A percentile compares a stretch with the other conserved stretches of the same genome.
These are phyloP conservation scores for Aspergillus conjunctus DNA, from an alignment of 495 filamentous ascomycete genomes.

Conservation along the genomic window DNA sequence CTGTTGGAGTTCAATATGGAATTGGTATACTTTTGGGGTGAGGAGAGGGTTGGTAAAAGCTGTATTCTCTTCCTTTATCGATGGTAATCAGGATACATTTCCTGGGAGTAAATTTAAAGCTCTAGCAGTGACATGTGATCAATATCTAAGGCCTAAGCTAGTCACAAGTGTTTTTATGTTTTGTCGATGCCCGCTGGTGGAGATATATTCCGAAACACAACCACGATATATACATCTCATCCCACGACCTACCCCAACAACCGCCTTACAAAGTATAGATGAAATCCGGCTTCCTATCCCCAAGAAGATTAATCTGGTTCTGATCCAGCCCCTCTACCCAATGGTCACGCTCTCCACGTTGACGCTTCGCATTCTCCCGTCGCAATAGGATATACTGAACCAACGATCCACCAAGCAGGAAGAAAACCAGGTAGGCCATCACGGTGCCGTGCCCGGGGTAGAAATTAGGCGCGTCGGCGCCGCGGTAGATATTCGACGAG, in stretches of 20 bases:
- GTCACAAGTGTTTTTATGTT: too few relatives aligned
- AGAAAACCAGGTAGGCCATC: constrained; percentile 61
- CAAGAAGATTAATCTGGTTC: constrained; percentile 43
- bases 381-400: constrained; percentile 65
- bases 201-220: too few relatives aligned
- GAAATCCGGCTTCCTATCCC: constrained; percentile 78
- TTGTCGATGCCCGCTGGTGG: too few relatives aligned
- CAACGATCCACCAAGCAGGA: constrained; percentile 61
- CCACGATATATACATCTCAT: background rate
- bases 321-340: constrained; percentile 51
- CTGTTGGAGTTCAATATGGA: too few relatives aligned
- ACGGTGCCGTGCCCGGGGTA: constrained; percentile 61
- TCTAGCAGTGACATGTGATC: too few relatives aligned
- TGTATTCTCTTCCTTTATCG: too few relatives aligned
- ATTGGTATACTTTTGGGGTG: too few relatives aligned
- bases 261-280: constrained; percentile 64
- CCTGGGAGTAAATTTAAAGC: too few relatives aligned
- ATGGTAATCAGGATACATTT: too few relatives aligned
- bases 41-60: too few relatives aligned
- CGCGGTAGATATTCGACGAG: constrained; percentile 70
- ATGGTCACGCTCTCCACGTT: constrained; percentile 67
- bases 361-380: constrained; percentile 41
- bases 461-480: constrained; percentile 55
- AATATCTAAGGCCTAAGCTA: too few relatives aligned
- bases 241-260: background rate